Conservation (phyloP, 345 rosid species). For the Conringia planisiliqua region DNA sequence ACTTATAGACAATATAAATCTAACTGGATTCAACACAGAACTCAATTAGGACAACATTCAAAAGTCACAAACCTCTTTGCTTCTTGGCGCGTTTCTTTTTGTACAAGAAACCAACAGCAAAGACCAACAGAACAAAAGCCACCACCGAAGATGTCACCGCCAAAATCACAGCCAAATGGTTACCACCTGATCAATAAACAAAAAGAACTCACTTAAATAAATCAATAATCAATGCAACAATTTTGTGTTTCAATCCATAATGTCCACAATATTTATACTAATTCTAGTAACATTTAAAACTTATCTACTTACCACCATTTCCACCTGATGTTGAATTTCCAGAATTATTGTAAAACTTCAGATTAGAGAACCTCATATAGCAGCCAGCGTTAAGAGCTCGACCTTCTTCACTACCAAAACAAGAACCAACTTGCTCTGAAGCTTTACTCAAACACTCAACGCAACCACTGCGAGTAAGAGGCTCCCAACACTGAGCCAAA, state of each 20-base stretch:
- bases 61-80: slow-evolving; percentile 45
- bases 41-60: background rate
- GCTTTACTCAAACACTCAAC: slow-evolving; percentile 53
- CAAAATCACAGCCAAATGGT: slow-evolving; percentile 46
- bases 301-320: slow-evolving; percentile 38
- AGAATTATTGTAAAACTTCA: slow-evolving; percentile 64
- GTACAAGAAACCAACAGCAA: slow-evolving; percentile 38
- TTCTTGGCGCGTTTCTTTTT: slow-evolving; percentile 42
- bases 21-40: background rate
- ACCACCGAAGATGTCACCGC: slow-evolving; percentile 46
- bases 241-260: background rate
- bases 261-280: background rate
- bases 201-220: background rate
- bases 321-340: slow-evolving; percentile 26
- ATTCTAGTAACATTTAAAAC: background rate
- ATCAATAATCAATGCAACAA: too few relatives aligned
- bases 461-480: slow-evolving; percentile 47
- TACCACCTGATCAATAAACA: slow-evolving; percentile 39
- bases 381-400: slow-evolving; percentile 77
- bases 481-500: slow-evolving; percentile 87
- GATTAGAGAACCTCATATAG: slow-evolving; percentile 66
- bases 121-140: slow-evolving; percentile 50
- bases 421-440: slow-evolving; percentile 37
- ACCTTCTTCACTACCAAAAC: slow-evolving; percentile 60
- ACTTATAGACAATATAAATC: background rate